Base-by-base conservation (phyloP, 345 rosid species). In the Clarkia xantiana region DNA sequence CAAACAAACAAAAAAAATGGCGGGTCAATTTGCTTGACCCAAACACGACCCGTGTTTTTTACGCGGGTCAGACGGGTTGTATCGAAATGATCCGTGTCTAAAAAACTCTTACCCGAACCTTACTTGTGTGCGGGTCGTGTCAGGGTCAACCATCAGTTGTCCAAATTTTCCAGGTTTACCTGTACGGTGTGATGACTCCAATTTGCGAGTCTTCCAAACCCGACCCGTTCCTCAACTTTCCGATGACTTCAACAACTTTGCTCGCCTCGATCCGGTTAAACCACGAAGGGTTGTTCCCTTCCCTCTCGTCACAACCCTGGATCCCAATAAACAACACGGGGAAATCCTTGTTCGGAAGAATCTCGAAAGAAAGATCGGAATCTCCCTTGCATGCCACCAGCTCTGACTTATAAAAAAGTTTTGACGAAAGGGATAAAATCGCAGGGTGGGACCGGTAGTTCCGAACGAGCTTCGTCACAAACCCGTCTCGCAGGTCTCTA, bases 291-390 rank as follows among this genome's bases (percentile, higher is more conserved):
- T 77, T 80, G 25, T 56, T 75, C 41, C 77, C 83, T 56, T 80
- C 87, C 45, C 87, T 74, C 67, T 80, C 87, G 20, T 80, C 87
- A 44, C 67, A 75, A 54, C 83, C 87, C 56, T 77, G 80, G 44
- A 80, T 75, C 15, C 83, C 87, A 20, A 67, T 57, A 56, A 77
- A 80, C 15, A 77, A 63, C 55, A 77, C 64, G 2, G 87, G 81
- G 45, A 77, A 80, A 36, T 61, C 63, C 41, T 54, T 70, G 40
- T 71, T 72, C 0, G 76, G 79, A 45, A 70, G 58, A 49, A 74
- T 45, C 25, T 67, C 61, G 15, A 49, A 44, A 12, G 53, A 56
- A 6, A n/a, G 41, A 39, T 42, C 53, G 40, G 20, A 55, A 6
- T 79, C 74, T 18, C 70, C 81, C 63, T 72, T 80, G 62, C 75